Evolutionary conservation across 768 basidiomycete species (phyloP).

Genomic region (Cantharellus anzutake): DNA sequence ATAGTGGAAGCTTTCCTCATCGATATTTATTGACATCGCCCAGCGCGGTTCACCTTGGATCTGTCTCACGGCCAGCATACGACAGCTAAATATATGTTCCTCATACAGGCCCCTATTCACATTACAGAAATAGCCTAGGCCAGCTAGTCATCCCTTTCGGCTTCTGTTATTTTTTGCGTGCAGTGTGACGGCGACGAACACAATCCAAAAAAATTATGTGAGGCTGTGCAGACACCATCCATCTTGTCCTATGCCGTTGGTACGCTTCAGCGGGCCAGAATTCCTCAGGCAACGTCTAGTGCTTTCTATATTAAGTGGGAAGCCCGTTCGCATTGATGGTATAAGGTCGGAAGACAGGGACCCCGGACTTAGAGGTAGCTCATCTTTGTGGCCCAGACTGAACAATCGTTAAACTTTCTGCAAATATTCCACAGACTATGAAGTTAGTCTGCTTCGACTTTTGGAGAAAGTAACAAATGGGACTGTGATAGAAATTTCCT

Average conservation of each 20-base stretch:
- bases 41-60: too few relatives aligned
- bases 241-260: neutral
- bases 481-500: constrained; percentile 84
- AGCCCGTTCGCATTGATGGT: constrained; percentile 62
- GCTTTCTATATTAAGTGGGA: constrained; percentile 78
- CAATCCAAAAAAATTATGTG: too few relatives aligned
- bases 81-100: too few relatives aligned
- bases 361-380: constrained; percentile 74
- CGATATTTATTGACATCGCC: too few relatives aligned
- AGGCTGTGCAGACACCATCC: too few relatives aligned
- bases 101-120: too few relatives aligned
- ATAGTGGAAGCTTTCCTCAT: too few relatives aligned
- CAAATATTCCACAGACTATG: constrained; percentile 47
- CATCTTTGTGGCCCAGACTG: neutral
- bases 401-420: neutral
- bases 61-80: too few relatives aligned
- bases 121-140: too few relatives aligned
- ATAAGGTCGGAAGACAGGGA: constrained; percentile 87
- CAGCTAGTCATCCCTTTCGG: too few relatives aligned
- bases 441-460: constrained; percentile 73
- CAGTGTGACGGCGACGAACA: too few relatives aligned
- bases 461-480: constrained; percentile 89
- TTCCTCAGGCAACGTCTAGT: constrained; percentile 72
- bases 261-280: constrained; percentile 41
- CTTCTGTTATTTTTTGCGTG: too few relatives aligned